A percentile compares a stretch with the other conserved stretches of the same genome.
Conservation (phyloP, 768 basidiomycete species). For the Rhodotorula diobovata region DNA sequence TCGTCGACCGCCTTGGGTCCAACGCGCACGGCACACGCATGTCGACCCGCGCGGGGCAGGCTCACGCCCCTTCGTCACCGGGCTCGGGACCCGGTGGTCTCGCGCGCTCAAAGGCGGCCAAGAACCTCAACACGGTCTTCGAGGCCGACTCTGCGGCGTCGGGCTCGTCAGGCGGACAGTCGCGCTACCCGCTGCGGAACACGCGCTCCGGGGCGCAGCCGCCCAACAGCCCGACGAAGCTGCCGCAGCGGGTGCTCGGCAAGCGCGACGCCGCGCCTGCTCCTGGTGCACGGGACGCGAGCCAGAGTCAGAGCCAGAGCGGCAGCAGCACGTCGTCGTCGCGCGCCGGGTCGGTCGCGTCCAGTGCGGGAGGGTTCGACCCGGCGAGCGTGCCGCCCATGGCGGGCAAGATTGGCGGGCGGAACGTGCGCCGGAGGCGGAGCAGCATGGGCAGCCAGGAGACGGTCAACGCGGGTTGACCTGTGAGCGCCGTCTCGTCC, state of each 20-base stretch:
- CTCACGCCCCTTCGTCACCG: neutral
- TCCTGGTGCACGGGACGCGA: too few relatives aligned
- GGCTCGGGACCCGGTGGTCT: neutral
- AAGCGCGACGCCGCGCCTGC: constrained; percentile 13
- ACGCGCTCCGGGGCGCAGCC: neutral
- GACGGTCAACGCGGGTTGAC: neutral
- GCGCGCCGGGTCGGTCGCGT: neutral
- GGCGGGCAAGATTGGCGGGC: neutral
- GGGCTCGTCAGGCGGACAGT: neutral
- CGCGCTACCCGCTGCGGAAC: constrained; percentile 26
- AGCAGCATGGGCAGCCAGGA: constrained; percentile 13
- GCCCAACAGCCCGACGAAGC: constrained; percentile 21
- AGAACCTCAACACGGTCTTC: constrained; percentile 32
- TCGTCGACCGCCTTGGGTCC: constrained; percentile 15
- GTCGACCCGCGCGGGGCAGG: neutral
- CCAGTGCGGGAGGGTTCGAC: neutral
- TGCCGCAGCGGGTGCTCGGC: constrained; percentile 29
- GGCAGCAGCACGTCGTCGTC: neutral
- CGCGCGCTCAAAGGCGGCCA: constrained; percentile 15
- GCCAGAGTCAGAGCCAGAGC: neutral
- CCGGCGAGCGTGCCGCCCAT: neutral
- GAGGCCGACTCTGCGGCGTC: neutral
- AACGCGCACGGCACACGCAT: neutral
- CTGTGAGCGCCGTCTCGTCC: neutral
- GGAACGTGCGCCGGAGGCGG: constrained; percentile 1